Evolutionary conservation across 371 early-diverging fungal genomes (phyloP).

Genomic region (Dichotomocladium elegans): DNA sequence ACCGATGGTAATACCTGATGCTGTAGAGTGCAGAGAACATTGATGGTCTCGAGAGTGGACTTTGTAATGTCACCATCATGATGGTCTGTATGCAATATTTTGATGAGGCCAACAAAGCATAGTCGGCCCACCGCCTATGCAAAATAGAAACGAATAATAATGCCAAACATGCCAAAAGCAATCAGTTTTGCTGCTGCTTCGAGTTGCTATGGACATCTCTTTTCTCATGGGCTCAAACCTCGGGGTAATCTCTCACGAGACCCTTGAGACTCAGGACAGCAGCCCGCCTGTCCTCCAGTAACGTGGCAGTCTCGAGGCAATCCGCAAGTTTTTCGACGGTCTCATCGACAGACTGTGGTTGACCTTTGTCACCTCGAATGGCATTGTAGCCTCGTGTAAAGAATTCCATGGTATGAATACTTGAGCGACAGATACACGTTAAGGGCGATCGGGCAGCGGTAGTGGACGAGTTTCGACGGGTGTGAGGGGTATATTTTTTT

Average conservation of each 20-base stretch:
- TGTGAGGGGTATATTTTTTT: no score
- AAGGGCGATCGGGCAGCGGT: no score
- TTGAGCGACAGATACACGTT: no score
- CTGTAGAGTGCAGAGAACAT: slow-evolving; percentile 66
- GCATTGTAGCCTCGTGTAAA: slow-evolving; percentile 74
- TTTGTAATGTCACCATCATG: slow-evolving; percentile 82
- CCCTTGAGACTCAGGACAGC: slow-evolving; percentile 86
- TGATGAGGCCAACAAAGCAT: slow-evolving; percentile 69
- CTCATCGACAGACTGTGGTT: slow-evolving; percentile 77
- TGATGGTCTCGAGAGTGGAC: slow-evolving; percentile 81
- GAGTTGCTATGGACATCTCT: background rate
- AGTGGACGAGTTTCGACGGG: no score
- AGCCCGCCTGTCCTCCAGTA: slow-evolving; percentile 87
- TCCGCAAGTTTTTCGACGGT: slow-evolving; percentile 87
- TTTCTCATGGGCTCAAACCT: slow-evolving; percentile 11
- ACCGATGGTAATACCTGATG: slow-evolving; percentile 18
- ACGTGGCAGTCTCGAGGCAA: slow-evolving; percentile 76
- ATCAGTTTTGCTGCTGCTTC: background rate
- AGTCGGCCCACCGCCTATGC: slow-evolving; percentile 80
- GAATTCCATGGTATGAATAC: slow-evolving; percentile 82
- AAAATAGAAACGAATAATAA: background rate
- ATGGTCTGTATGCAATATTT: slow-evolving; percentile 71
- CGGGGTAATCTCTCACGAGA: slow-evolving; percentile 68
- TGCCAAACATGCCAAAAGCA: no score
- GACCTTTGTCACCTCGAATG: slow-evolving; percentile 75